Evolutionary conservation across 1,284 basidiomycete genomes (phyloP).

Genomic region (Ceratobasidium sp.): DNA sequence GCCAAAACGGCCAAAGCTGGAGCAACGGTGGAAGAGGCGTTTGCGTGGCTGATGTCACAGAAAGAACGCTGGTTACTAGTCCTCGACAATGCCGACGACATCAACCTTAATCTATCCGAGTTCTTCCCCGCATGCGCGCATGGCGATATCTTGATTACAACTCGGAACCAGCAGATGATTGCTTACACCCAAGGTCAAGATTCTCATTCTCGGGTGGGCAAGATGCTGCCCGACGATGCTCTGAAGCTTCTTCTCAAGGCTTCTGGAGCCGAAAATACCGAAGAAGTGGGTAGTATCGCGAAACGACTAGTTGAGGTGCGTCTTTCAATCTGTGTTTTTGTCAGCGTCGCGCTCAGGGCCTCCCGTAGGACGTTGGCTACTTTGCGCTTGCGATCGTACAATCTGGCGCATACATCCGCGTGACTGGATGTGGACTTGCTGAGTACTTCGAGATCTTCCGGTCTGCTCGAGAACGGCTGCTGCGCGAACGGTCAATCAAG

Average conservation of each 20-base stretch:
- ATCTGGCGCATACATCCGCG: slow-evolving; percentile 27
- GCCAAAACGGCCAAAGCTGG: slow-evolving; percentile 4
- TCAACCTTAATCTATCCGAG: neutral
- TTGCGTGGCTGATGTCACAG: slow-evolving; percentile 29
- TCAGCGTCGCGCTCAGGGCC: neutral
- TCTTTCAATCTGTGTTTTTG: neutral
- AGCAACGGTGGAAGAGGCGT: neutral
- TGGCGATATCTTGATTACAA: slow-evolving; percentile 35
- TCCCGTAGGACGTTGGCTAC: slow-evolving; percentile 20
- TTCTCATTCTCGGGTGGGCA: neutral
- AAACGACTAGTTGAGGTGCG: slow-evolving; percentile 1
- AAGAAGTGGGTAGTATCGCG: neutral
- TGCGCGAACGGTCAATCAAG: neutral
- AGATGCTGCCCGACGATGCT: neutral
- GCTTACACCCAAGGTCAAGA: neutral
- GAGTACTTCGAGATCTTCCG: neutral
- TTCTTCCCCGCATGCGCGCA: slow-evolving; percentile 12
- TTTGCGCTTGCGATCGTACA: slow-evolving; percentile 17
- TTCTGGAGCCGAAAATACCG: neutral
- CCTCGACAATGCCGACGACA: slow-evolving; percentile 11
- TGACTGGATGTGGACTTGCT: neutral
- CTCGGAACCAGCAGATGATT: slow-evolving; percentile 20
- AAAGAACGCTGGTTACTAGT: slow-evolving; percentile 18
- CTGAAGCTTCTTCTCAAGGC: neutral
- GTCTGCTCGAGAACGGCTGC: neutral